Conservation (phyloP, 352 stramenopile genomes). For the Blastocystis sp. region DNA sequence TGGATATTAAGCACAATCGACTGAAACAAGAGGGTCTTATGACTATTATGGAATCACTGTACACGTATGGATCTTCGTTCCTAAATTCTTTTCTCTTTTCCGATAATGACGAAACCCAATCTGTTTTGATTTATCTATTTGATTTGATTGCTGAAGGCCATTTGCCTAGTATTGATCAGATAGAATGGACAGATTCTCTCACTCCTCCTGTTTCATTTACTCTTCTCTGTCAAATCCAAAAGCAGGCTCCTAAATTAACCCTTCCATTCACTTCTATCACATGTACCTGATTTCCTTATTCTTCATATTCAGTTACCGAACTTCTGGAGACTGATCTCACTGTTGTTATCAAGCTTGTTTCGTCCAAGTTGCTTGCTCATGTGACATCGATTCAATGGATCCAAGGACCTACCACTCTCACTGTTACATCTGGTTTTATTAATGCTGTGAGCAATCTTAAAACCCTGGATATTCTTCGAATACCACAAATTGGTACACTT, state of each 20-base stretch:
- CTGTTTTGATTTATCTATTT: neutral
- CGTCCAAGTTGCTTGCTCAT: neutral
- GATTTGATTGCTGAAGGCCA: neutral
- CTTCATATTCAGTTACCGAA: neutral
- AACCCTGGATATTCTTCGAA: neutral
- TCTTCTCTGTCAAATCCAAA: neutral
- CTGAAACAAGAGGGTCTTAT: neutral
- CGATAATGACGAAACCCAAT: slow-evolving; percentile 10
- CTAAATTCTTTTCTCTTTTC: neutral
- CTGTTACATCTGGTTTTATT: neutral
- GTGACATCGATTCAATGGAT: neutral
- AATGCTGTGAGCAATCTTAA: neutral
- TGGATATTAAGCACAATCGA: slow-evolving; percentile 7
- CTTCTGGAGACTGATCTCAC: neutral
- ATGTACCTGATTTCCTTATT: neutral
- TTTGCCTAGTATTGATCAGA: neutral
- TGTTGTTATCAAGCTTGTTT: neutral
- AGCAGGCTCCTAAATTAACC: neutral
- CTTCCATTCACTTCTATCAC: neutral
- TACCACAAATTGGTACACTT: neutral
- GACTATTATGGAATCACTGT: neutral
- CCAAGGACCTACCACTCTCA: neutral
- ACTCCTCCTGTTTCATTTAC: neutral
- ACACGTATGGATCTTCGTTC: too few species aligned
- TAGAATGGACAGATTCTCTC: neutral